A percentile compares a stretch with the other conserved stretches of the same genome.
Conservation (phyloP, 306 rosid genomes). For the Dicorynia guianensis region DNA sequence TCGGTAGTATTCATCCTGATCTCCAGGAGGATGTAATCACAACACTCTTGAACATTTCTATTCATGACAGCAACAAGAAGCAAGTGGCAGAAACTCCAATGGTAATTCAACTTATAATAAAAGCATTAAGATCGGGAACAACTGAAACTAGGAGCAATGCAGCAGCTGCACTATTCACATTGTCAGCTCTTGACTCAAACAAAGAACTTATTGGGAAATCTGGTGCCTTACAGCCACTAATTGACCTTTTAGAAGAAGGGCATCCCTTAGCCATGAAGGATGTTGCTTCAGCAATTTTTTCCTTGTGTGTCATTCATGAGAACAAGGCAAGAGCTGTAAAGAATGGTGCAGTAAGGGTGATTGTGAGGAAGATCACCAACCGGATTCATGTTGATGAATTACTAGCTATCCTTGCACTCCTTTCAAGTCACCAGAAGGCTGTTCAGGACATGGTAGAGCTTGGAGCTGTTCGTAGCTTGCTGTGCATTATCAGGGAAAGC, state of each 20-base stretch:
- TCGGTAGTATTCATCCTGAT: conserved; percentile 49
- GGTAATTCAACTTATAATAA: conserved; percentile 69
- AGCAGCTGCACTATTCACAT: conserved; percentile 87
- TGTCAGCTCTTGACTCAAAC: conserved; percentile 94
- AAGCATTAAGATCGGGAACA: conserved; percentile 78
- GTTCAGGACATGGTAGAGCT: conserved; percentile 81
- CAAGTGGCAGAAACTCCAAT: conserved; percentile 80
- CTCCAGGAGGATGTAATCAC: conserved; percentile 92
- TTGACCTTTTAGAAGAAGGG: conserved; percentile 83
- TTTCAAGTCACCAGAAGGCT: conserved; percentile 74
- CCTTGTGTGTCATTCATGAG: conserved; percentile 72
- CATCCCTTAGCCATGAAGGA: conserved; percentile 79
- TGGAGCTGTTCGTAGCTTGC: conserved; percentile 73
- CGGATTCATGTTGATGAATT: conserved; percentile 67
- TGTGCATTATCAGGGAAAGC: conserved; percentile 66
- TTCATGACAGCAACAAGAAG: conserved; percentile 88
- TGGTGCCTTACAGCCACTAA: conserved; percentile 73
- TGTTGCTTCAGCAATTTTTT: conserved; percentile 87
- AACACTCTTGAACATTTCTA: conserved; percentile 82
- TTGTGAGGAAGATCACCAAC: conserved; percentile 62
- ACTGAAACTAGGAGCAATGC: conserved; percentile 84
- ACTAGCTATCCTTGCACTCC: conserved; percentile 77
- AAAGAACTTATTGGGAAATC: conserved; percentile 83
- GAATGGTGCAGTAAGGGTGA: conserved; percentile 72
- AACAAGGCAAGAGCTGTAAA: conserved; percentile 81